phyloP scores from a whole-genome alignment of 257 asterid species.

The Leonotis leonurus region DNA sequence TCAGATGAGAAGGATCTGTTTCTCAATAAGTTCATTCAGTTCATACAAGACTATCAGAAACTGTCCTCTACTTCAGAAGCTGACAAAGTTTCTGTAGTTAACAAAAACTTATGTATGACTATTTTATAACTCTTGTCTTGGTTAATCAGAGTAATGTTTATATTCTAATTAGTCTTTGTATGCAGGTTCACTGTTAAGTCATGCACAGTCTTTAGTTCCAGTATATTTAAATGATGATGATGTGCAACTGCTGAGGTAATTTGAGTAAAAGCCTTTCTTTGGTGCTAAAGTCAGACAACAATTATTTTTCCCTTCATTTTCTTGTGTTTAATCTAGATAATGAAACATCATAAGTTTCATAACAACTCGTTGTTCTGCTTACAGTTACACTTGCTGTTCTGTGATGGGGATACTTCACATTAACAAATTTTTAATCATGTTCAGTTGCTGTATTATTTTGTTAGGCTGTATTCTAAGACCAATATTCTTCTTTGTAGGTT shows the following conservation, averaged over 20 bases:
- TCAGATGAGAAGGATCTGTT: constrained; percentile 96
- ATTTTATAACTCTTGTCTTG: constrained; percentile 9
- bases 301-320: neutral
- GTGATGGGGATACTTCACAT: neutral
- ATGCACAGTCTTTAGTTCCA: constrained; percentile 85
- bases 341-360: constrained; percentile 3
- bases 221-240: constrained; percentile 80
- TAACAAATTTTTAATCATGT: neutral
- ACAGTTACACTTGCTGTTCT: neutral
- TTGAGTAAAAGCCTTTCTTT: constrained; percentile 3
- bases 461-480: constrained; percentile 13
- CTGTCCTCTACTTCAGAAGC: constrained; percentile 34
- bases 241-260: constrained; percentile 85
- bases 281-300: constrained; percentile 6
- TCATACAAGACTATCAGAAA: constrained; percentile 48
- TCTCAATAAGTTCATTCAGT: constrained; percentile 67
- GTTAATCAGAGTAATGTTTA: constrained; percentile 2
- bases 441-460: neutral
- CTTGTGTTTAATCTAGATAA: constrained; percentile 1
- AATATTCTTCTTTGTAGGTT: constrained; percentile 44
- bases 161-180: constrained; percentile 21
- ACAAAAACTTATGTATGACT: constrained; percentile 60
- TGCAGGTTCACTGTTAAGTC: constrained; percentile 85
- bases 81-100: constrained; percentile 44
- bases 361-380: neutral